These are phyloP conservation scores for Fraxinus platypoda DNA, from an alignment of 305 asterid genomes.

Conservation along the genomic window DNA sequence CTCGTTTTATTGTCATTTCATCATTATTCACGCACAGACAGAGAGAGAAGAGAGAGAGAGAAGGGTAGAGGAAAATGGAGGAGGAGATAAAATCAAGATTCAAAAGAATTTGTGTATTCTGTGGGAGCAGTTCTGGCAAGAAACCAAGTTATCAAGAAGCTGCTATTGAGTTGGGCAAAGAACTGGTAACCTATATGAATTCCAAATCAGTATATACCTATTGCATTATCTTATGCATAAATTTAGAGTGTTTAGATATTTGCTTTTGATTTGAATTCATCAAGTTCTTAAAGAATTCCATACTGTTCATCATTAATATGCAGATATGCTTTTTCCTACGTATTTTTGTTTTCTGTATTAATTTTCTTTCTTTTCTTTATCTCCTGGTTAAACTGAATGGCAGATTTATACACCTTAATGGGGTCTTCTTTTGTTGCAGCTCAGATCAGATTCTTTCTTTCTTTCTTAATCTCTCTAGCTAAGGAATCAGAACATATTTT, in stretches of 20 bases:
- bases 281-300: not conserved
- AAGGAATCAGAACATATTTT: not conserved
- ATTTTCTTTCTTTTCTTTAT: not conserved
- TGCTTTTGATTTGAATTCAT: not conserved
- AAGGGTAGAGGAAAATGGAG: slow-evolving; percentile 40
- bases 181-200: slow-evolving; percentile 44
- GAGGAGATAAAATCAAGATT: slow-evolving; percentile 54
- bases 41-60: slow-evolving; percentile 1
- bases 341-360: not conserved
- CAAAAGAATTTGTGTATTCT: slow-evolving; percentile 74
- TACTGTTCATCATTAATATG: not conserved
- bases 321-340: not conserved
- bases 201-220: not conserved
- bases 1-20: slow-evolving; percentile 19
- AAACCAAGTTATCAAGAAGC: slow-evolving; percentile 75
- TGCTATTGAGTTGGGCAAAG: slow-evolving; percentile 68
- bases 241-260: not conserved
- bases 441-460: not conserved
- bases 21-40: not conserved
- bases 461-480: not conserved
- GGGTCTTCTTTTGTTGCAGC: not conserved
- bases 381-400: not conserved
- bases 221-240: not conserved
- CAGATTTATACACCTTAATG: not conserved
- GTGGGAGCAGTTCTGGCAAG: slow-evolving; percentile 84